A percentile compares a stretch with the other conserved stretches of the same genome.
These are phyloP conservation scores for Colletotrichum coccodes DNA, from an alignment of 2,329 filamentous ascomycete species.

Conservation along the genomic window DNA sequence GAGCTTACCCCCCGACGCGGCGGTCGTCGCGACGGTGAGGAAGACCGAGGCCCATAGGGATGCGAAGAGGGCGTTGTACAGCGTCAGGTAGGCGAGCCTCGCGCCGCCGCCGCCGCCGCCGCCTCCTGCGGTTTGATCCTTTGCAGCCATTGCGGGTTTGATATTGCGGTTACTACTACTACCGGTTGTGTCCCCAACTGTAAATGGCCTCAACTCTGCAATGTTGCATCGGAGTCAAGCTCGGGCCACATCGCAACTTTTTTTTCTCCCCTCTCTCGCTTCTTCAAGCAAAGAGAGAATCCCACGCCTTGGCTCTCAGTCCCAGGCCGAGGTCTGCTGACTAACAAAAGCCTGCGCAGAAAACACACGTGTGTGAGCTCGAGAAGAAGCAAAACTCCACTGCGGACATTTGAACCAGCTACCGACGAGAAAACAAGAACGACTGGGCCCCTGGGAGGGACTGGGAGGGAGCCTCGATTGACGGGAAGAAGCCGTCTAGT, in stretches of 20 bases:
- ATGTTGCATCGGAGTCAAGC: neutral
- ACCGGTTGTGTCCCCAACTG: neutral
- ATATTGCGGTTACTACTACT: no score
- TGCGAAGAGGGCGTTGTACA: slow-evolving; percentile 86
- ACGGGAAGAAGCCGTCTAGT: slow-evolving; percentile 7
- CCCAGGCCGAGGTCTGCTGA: neutral
- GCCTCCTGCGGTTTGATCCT: neutral
- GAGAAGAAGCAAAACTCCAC: neutral
- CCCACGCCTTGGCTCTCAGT: neutral
- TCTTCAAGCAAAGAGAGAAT: no score
- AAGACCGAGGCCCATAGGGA: slow-evolving; percentile 83
- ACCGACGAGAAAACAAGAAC: neutral
- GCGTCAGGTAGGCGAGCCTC: slow-evolving; percentile 72
- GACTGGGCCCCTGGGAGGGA: neutral
- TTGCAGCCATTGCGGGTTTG: neutral
- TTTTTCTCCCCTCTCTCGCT: no score
- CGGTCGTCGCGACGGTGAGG: slow-evolving; percentile 67
- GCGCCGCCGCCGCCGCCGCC: neutral
- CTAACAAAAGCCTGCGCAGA: no score
- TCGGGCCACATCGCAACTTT: neutral
- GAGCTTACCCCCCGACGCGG: slow-evolving; percentile 62
- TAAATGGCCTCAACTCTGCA: neutral
- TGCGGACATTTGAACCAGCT: neutral
- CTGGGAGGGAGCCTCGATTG: neutral
- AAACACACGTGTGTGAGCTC: no score